A percentile compares a stretch with the other conserved stretches of the same genome.
phyloP scores from a whole-genome alignment of 2,329 filamentous ascomycete genomes.

The Cercospora brassicicola region DNA sequence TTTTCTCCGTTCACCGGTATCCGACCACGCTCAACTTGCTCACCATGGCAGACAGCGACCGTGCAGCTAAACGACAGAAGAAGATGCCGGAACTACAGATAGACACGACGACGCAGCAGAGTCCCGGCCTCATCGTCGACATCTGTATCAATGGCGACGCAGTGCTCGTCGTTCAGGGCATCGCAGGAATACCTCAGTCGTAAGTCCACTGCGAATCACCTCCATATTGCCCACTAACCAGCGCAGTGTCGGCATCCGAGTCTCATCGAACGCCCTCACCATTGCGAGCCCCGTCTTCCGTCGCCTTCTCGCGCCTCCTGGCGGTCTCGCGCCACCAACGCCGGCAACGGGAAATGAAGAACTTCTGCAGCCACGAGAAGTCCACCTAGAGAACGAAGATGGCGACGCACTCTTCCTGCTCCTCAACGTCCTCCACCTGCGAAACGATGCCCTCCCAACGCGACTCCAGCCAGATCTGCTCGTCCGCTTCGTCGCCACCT shows the following conservation, averaged over 20 bases:
- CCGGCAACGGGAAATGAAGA: constrained; percentile 2
- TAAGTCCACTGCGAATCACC: background rate
- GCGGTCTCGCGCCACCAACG: background rate
- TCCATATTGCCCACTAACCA: background rate
- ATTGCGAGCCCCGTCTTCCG: constrained; percentile 31
- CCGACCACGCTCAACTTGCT: background rate
- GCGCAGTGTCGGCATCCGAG: constrained; percentile 26
- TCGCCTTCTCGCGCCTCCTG: constrained; percentile 6
- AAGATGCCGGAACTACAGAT: constrained; percentile 6
- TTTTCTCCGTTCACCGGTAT: background rate
- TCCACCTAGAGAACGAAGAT: constrained; percentile 30
- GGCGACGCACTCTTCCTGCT: constrained; percentile 32
- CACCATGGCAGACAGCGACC: constrained; percentile 18
- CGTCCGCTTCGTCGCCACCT: constrained; percentile 26
- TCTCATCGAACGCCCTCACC: constrained; percentile 27
- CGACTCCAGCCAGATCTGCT: constrained; percentile 28
- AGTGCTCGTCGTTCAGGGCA: constrained; percentile 19
- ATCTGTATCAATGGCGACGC: constrained; percentile 21
- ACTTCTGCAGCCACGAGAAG: background rate
- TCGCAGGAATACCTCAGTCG: constrained; percentile 14
- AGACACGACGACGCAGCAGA: background rate
- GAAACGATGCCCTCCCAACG: constrained; percentile 31
- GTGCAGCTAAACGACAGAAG: constrained; percentile 19
- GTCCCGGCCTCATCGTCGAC: constrained; percentile 12
- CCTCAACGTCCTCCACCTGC: constrained; percentile 33